Evolutionary conservation across 2,329 filamentous ascomycete species (phyloP).

Genomic region (Xylaria polymorpha): DNA sequence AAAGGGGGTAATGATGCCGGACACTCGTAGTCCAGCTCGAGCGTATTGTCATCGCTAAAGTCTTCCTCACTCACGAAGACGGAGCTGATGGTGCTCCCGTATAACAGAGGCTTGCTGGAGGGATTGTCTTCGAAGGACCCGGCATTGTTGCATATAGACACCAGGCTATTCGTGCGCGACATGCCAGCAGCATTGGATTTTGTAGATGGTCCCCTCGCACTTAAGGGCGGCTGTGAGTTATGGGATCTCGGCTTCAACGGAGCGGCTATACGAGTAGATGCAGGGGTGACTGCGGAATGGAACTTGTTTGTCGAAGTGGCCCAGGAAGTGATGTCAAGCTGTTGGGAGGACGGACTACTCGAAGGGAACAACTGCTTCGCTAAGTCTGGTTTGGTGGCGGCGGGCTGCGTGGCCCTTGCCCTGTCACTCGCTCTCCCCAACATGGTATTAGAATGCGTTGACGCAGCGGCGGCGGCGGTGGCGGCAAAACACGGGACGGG

Average conservation of each 20-base stretch:
- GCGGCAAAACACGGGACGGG: constrained; percentile 34
- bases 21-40: constrained; percentile 76
- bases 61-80: constrained; percentile 82
- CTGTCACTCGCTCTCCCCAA: constrained; percentile 47
- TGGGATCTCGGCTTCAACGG: constrained; percentile 52
- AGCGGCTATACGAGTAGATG: constrained; percentile 35
- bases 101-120: constrained; percentile 49
- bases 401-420: constrained; percentile 55
- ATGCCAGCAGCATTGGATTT: constrained; percentile 31
- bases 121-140: constrained; percentile 61
- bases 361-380: constrained; percentile 68
- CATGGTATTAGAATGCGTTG: constrained; percentile 41
- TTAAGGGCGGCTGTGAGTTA: constrained; percentile 48
- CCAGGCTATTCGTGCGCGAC: constrained; percentile 49
- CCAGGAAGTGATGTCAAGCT: constrained; percentile 62
- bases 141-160: constrained; percentile 58
- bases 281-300: constrained; percentile 3
- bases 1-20: constrained; percentile 62
- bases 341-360: constrained; percentile 61
- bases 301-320: constrained; percentile 54
- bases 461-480: constrained; percentile 15
- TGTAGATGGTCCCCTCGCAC: constrained; percentile 19
- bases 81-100: constrained; percentile 45
- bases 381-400: constrained; percentile 50
- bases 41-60: constrained; percentile 84